Percentiles rank a stretch among this genome's conserved stretches.
phyloP scores from a whole-genome alignment of 1,284 basidiomycete genomes.

The Taiwanofungus camphoratus region DNA sequence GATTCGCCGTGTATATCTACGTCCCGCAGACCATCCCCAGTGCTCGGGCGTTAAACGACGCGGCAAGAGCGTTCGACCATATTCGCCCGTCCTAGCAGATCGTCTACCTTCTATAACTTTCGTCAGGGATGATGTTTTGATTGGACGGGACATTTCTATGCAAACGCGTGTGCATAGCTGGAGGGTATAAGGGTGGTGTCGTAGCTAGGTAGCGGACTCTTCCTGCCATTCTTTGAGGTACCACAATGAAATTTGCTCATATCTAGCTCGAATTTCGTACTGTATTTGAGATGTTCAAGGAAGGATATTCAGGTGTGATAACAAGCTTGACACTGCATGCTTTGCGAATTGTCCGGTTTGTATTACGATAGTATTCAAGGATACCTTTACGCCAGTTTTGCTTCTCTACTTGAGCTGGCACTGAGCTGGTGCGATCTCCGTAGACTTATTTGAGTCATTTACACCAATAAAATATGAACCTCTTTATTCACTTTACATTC shows the following conservation, averaged over 20 bases:
- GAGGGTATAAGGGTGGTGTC: neutral
- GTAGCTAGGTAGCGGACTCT: no score
- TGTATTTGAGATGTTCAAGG: no score
- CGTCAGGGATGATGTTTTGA: slow-evolving; percentile 8
- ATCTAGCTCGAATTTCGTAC: no score
- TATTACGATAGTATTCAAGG: neutral
- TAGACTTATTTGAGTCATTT: neutral
- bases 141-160: slow-evolving; percentile 4
- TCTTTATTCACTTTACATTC: slow-evolving; percentile 13
- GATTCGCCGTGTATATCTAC: slow-evolving; percentile 10
- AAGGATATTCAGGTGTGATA: no score
- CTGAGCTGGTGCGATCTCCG: neutral
- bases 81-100: slow-evolving; percentile 9
- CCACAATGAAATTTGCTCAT: no score
- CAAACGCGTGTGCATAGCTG: neutral
- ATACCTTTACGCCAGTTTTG: neutral
- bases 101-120: slow-evolving; percentile 1
- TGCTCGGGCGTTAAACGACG: slow-evolving; percentile 10
- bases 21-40: slow-evolving; percentile 1
- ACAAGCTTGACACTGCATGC: neutral
- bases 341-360: neutral
- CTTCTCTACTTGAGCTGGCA: neutral
- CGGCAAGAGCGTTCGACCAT: slow-evolving; percentile 4
- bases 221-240: no score
- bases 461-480: neutral